Evolutionary conservation across 306 rosid species (phyloP).

Genomic region (cucumber (Cucumis sativus)): DNA sequence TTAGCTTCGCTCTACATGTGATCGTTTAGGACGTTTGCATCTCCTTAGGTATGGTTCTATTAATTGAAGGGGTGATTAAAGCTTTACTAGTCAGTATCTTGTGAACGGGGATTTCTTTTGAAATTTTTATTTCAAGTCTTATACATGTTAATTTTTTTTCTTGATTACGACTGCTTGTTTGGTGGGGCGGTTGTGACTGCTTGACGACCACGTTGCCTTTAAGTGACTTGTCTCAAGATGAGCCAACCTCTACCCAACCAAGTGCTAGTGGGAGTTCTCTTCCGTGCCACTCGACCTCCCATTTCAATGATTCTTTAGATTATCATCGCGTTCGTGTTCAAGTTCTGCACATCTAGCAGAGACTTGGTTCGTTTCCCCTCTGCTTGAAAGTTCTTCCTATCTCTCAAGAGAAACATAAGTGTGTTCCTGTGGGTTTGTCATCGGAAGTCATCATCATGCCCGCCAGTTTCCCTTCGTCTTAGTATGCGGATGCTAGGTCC

Average conservation of each 20-base stretch:
- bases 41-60: neutral
- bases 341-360: neutral
- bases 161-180: neutral
- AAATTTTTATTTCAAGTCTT: too few relatives aligned
- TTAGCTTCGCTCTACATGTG: neutral
- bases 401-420: neutral
- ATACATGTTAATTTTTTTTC: neutral
- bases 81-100: neutral
- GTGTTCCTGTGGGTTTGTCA: neutral
- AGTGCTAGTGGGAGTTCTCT: constrained; percentile 1
- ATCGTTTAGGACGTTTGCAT: neutral
- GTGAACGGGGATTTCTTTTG: neutral
- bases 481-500: neutral
- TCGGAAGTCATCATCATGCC: neutral
- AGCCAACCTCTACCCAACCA: neutral
- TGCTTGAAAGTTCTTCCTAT: neutral
- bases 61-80: neutral
- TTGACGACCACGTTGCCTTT: neutral
- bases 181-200: neutral
- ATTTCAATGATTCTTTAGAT: neutral
- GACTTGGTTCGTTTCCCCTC: neutral
- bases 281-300: neutral
- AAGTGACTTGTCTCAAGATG: neutral
- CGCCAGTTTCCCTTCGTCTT: neutral
- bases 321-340: neutral